These are phyloP conservation scores for Gossypium mustelinum DNA, from an alignment of 345 rosid genomes.

Conservation along the genomic window DNA sequence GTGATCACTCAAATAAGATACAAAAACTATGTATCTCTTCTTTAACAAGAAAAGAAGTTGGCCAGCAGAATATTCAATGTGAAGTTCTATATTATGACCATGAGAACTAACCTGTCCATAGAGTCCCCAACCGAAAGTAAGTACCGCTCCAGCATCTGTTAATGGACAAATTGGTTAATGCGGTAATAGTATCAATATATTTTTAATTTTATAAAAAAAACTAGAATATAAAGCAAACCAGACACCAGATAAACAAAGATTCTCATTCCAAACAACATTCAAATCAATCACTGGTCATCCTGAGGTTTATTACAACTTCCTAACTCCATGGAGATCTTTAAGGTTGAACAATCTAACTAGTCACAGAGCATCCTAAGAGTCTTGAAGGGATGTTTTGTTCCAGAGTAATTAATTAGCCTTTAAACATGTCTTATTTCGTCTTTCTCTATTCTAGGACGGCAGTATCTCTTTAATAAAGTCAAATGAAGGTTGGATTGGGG, in stretches of 20 bases:
- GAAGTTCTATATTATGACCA: background rate
- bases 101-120: conserved; percentile 65
- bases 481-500: too few relatives aligned
- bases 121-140: conserved; percentile 90
- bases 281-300: background rate
- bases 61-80: background rate
- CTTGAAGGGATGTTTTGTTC: background rate
- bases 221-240: background rate
- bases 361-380: background rate
- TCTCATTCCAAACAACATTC: background rate
- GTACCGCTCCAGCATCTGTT: conserved; percentile 63
- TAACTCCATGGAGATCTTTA: background rate
- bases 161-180: background rate
- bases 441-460: too few relatives aligned
- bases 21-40: background rate
- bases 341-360: background rate
- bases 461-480: too few relatives aligned
- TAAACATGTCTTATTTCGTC: background rate
- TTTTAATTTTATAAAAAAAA: background rate
- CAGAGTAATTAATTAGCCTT: background rate
- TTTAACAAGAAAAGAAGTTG: background rate
- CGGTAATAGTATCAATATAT: background rate
- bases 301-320: too few relatives aligned
- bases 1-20: background rate
- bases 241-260: background rate